phyloP scores from a whole-genome alignment of 108 stramenopile species.

The Chaetoceros muelleri region DNA sequence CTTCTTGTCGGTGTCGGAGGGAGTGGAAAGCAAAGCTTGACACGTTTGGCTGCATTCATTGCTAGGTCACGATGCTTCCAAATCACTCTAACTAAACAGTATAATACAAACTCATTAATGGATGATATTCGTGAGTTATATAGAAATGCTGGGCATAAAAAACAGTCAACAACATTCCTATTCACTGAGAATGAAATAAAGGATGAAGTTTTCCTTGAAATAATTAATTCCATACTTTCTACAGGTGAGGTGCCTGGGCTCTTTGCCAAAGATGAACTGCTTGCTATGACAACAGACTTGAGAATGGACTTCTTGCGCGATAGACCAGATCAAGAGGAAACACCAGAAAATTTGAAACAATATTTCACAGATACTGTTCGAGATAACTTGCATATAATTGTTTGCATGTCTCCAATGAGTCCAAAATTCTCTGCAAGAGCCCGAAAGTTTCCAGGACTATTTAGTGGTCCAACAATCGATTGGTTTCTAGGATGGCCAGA shows the following conservation, averaged over 20 bases:
- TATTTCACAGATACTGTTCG: conserved; percentile 81
- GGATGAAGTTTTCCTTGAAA: conserved; percentile 84
- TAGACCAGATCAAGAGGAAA: conserved; percentile 75
- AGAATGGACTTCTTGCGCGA: conserved; percentile 42
- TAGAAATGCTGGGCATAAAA: conserved; percentile 71
- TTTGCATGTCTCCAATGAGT: conserved; percentile 92
- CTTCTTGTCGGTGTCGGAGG: conserved; percentile 86
- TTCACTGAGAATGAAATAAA: conserved; percentile 91
- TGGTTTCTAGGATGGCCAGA: conserved; percentile 92
- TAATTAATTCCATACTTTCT: conserved; percentile 76
- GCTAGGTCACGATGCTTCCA: conserved; percentile 75
- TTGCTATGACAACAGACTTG: conserved; percentile 80
- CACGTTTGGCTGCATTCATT: conserved; percentile 74
- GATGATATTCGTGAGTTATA: conserved; percentile 82
- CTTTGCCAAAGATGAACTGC: conserved; percentile 91
- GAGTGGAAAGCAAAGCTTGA: conserved; percentile 84
- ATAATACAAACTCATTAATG: conserved; percentile 61
- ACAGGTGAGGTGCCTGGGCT: conserved; percentile 86
- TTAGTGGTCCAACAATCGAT: conserved; percentile 79
- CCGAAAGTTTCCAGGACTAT: conserved; percentile 82
- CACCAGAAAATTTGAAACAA: conserved; percentile 73
- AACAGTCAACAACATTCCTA: conserved; percentile 75
- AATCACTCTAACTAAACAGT: conserved; percentile 87
- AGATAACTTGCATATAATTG: conserved; percentile 82
- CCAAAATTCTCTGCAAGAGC: conserved; percentile 80